phyloP scores from a whole-genome alignment of 1,284 basidiomycete species.

The Lentinula novae-zelandiae region DNA sequence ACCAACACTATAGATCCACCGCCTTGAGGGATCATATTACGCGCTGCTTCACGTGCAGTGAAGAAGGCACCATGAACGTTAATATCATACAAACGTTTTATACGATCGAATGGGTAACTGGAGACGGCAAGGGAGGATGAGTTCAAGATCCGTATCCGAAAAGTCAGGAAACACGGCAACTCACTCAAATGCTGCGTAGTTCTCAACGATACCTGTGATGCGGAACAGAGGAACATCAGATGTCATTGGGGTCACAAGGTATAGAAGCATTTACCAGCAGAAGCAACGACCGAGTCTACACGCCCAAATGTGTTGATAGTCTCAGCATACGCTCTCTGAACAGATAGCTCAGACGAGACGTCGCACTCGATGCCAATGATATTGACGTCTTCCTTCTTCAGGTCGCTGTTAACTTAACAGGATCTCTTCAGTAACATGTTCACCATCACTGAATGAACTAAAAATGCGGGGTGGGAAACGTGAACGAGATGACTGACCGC shows the following conservation, averaged over 20 bases:
- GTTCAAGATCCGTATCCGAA: slow-evolving; percentile 1
- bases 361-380: slow-evolving; percentile 84
- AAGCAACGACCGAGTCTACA: slow-evolving; percentile 84
- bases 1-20: slow-evolving; percentile 86
- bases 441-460: slow-evolving; percentile 12
- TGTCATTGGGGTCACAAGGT: slow-evolving; percentile 2
- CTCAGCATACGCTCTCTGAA: slow-evolving; percentile 67
- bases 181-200: slow-evolving; percentile 86
- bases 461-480: slow-evolving; percentile 12
- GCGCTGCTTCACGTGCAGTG: slow-evolving; percentile 90
- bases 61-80: slow-evolving; percentile 94
- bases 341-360: slow-evolving; percentile 79
- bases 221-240: background rate
- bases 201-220: slow-evolving; percentile 78
- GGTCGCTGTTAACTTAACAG: slow-evolving; percentile 56
- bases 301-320: slow-evolving; percentile 77
- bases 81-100: slow-evolving; percentile 84
- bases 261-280: slow-evolving; percentile 61
- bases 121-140: slow-evolving; percentile 3
- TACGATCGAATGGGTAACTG: slow-evolving; percentile 81
- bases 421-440: slow-evolving; percentile 21
- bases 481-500: slow-evolving; percentile 34
- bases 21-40: slow-evolving; percentile 73
- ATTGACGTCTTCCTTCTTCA: slow-evolving; percentile 58
- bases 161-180: slow-evolving; percentile 16